Evolutionary conservation across 257 asterid species (phyloP), one percentile per base, ranked within the genome.

Genomic region (Ocimum tenuiflorum): DNA sequence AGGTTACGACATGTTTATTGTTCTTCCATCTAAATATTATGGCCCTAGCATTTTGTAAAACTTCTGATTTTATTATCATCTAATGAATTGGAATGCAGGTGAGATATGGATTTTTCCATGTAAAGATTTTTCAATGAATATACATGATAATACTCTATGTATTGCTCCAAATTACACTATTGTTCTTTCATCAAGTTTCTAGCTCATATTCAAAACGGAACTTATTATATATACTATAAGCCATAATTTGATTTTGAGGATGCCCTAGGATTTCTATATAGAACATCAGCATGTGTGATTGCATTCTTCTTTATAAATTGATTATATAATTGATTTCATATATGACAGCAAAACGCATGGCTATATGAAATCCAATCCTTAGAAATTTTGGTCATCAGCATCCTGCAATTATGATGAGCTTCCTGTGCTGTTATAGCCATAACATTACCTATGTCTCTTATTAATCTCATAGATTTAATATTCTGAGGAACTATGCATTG

Each of bases 1-100:
- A 92, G 95, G 99, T 89, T 60, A 24, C 54, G 43, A 58, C 52
- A 14, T 78, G 55, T 63, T 56, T 67, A 7, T 57, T 49, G 41
- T 56, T 64, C 35, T 51, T 71, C 17, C 19, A 42, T 29, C 23
- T 63, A 57, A 68, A 36, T 22, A 59, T 73, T 52, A 53, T 63
- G 35, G 42, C 65, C 56, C 60, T 65, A 29, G 66, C 60, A 62
- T 67, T 20, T 67, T 13, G 8, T 53, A 38, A 7, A 7, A 10
- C 20, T 59, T 35, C 60, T 69, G 46, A 31, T 24, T 38, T 8
- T 24, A 27, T 19, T 53, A 14, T 53, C 4, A 24, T 38, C 7
- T 61, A 61, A 51, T 12, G 8, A n/a, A 35, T 6, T 14, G 41
- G 18, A 59, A 50, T 9, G 54, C 36, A 45, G 3, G 33, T 4